These are phyloP conservation scores for Sphaerulina musiva DNA, from an alignment of 2,329 filamentous ascomycete species.

Conservation along the genomic window DNA sequence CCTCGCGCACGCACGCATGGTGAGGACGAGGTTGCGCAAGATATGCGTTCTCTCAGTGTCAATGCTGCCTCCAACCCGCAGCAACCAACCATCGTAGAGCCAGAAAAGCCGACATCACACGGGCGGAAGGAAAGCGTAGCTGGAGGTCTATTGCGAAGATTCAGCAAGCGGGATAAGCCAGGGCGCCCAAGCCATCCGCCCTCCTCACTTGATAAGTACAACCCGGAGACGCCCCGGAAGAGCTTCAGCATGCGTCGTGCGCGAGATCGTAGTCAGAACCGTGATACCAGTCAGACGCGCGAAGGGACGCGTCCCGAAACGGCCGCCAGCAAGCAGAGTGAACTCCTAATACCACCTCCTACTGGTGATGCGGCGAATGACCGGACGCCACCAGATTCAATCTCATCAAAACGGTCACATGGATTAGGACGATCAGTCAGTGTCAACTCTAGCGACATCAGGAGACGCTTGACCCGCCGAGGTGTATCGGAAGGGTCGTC, in stretches of 20 bases:
- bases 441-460: slow-evolving; percentile 79
- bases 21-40: slow-evolving; percentile 79
- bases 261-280: slow-evolving; percentile 39
- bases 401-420: slow-evolving; percentile 13
- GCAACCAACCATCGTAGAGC: slow-evolving; percentile 40
- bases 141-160: slow-evolving; percentile 73
- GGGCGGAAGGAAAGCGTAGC: slow-evolving; percentile 75
- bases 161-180: slow-evolving; percentile 74
- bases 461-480: slow-evolving; percentile 55
- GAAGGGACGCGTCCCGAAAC: slow-evolving; percentile 46
- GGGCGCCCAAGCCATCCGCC: slow-evolving; percentile 60
- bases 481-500: slow-evolving; percentile 50
- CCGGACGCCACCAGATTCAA: slow-evolving; percentile 12
- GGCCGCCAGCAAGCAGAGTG: slow-evolving; percentile 48
- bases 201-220: slow-evolving; percentile 71
- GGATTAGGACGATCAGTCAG: slow-evolving; percentile 80
- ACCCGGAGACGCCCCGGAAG: slow-evolving; percentile 67
- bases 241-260: slow-evolving; percentile 76
- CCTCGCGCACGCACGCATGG: slow-evolving; percentile 88
- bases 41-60: slow-evolving; percentile 59
- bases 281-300: slow-evolving; percentile 41
- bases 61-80: slow-evolving; percentile 46
- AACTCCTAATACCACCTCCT: slow-evolving; percentile 71
- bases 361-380: slow-evolving; percentile 46
- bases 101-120: slow-evolving; percentile 46